A percentile compares a stretch with the other conserved stretches of the same genome.
These are phyloP conservation scores for Zygotorulaspora chibaensis DNA, from an alignment of 805 yeast species.

Conservation along the genomic window DNA sequence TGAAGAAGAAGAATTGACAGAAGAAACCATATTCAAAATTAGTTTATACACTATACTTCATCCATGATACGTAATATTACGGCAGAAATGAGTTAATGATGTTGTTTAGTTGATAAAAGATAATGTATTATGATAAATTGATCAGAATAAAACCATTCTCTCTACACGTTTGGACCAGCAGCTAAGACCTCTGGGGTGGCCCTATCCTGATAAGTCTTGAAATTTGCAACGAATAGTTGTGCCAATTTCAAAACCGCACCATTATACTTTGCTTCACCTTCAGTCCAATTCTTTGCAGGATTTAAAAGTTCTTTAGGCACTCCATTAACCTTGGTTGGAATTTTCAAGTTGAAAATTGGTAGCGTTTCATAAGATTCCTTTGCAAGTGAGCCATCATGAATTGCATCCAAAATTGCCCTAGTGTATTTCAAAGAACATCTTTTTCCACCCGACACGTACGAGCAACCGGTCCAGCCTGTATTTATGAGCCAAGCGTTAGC, in stretches of 20 bases:
- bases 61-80: too few relatives aligned
- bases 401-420: constrained; percentile 90
- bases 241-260: constrained; percentile 65
- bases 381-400: constrained; percentile 84
- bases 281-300: constrained; percentile 79
- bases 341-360: constrained; percentile 80
- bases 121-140: too few relatives aligned
- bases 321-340: constrained; percentile 70
- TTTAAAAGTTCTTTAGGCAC: constrained; percentile 84
- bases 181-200: constrained; percentile 84
- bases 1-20: too few relatives aligned
- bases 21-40: too few relatives aligned
- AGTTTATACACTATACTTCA: too few relatives aligned
- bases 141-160: too few relatives aligned
- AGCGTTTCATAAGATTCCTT: constrained; percentile 77
- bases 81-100: too few relatives aligned
- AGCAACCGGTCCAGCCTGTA: constrained; percentile 98
- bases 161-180: constrained; percentile 69
- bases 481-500: constrained; percentile 95
- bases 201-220: constrained; percentile 73
- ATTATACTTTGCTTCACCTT: constrained; percentile 49
- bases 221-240: constrained; percentile 75
- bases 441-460: constrained; percentile 89
- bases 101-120: too few relatives aligned
- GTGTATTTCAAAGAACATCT: constrained; percentile 98